Conservation (phyloP, 768 basidiomycete species). For the Suillus fuscotomentosus region DNA sequence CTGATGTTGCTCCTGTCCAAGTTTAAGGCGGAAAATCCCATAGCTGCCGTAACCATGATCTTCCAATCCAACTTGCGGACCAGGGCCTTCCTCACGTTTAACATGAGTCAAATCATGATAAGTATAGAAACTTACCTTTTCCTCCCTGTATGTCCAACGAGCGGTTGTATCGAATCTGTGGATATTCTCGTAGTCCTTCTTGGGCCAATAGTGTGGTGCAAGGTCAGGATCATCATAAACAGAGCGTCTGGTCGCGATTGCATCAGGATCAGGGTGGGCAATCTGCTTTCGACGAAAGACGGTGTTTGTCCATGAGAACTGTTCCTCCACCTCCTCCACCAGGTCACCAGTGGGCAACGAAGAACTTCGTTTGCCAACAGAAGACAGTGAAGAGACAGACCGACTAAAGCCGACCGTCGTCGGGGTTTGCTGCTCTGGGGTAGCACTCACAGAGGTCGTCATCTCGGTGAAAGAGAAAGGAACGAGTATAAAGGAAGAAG, state of each 20-base stretch:
- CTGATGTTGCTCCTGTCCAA: constrained; percentile 52
- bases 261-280: constrained; percentile 25
- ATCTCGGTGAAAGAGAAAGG: background rate
- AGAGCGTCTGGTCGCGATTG: constrained; percentile 48
- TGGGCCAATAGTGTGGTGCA: constrained; percentile 45
- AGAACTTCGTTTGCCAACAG: background rate
- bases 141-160: constrained; percentile 63
- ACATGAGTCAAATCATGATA: background rate
- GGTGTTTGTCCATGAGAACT: constrained; percentile 3
- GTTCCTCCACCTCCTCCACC: constrained; percentile 10
- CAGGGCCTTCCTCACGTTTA: constrained; percentile 33
- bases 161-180: constrained; percentile 55
- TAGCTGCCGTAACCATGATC: constrained; percentile 54
- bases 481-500: background rate
- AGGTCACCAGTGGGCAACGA: background rate
- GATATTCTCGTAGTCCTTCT: constrained; percentile 50
- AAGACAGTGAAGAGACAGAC: background rate
- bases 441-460: background rate
- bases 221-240: constrained; percentile 51
- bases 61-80: constrained; percentile 61
- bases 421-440: background rate
- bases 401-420: background rate
- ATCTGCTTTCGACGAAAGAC: constrained; percentile 9
- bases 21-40: constrained; percentile 58
- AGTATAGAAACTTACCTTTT: constrained; percentile 34